phyloP scores from a whole-genome alignment of 2,329 filamentous ascomycete species.

The Apiospora saccharicola region DNA sequence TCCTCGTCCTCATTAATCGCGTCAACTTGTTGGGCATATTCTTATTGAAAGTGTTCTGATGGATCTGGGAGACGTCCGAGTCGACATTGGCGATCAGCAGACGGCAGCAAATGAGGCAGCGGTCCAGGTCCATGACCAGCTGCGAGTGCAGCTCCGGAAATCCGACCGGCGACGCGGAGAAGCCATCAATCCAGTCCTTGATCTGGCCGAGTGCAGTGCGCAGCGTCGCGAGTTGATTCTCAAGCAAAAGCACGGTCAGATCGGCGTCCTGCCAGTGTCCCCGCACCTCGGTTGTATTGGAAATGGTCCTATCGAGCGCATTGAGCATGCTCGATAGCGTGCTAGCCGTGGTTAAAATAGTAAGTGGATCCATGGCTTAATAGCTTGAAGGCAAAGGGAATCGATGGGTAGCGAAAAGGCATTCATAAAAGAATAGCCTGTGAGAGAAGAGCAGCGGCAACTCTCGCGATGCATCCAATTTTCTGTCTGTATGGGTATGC shows the following conservation, averaged over 20 bases:
- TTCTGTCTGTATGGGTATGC: background rate
- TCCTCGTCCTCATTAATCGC: constrained; percentile 8
- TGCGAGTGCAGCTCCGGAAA: constrained; percentile 17
- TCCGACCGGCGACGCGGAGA: constrained; percentile 3
- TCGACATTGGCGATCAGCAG: constrained; percentile 18
- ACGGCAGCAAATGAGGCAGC: constrained; percentile 13
- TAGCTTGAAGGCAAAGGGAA: background rate
- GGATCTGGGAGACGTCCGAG: constrained; percentile 9
- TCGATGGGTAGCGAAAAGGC: background rate
- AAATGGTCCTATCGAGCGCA: constrained; percentile 17
- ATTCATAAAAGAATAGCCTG: background rate
- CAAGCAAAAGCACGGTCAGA: constrained; percentile 16
- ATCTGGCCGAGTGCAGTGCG: constrained; percentile 15
- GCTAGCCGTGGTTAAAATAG: constrained; percentile 19
- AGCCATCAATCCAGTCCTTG: constrained; percentile 16
- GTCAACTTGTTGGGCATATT: constrained; percentile 14
- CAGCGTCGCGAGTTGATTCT: constrained; percentile 15
- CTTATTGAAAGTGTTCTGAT: constrained; percentile 1
- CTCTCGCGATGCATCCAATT: constrained; percentile 15
- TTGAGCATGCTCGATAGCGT: constrained; percentile 19
- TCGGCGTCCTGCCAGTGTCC: constrained; percentile 19
- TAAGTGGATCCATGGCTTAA: constrained; percentile 19
- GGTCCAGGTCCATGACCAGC: constrained; percentile 16
- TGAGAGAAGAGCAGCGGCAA: background rate
- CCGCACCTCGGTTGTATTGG: constrained; percentile 20